Evolutionary conservation across 805 yeast species (phyloP).

Genomic region (Pichia deserticola): DNA sequence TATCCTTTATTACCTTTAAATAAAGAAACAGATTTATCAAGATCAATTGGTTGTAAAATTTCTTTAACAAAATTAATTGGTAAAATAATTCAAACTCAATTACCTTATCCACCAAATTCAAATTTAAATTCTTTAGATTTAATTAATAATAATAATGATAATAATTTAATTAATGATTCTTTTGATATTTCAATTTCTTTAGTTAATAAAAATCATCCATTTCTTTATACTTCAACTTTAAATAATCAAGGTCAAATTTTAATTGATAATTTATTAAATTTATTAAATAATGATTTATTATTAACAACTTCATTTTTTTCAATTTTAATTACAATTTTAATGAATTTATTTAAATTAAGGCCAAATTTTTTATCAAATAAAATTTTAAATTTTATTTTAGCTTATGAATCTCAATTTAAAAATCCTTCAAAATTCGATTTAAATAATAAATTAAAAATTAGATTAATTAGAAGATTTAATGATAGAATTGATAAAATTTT

Average conservation of each 20-base stretch:
- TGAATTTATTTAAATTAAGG: slow-evolving; percentile 58
- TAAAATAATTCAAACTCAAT: slow-evolving; percentile 48
- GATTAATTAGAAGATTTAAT: slow-evolving; percentile 28
- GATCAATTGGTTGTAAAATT: slow-evolving; percentile 53
- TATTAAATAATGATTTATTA: slow-evolving; percentile 48
- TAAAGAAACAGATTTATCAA: slow-evolving; percentile 41
- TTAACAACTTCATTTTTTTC: slow-evolving; percentile 53
- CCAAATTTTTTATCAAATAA: slow-evolving; percentile 48
- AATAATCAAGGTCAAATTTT: slow-evolving; percentile 67
- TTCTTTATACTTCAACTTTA: slow-evolving; percentile 42
- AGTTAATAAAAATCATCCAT: slow-evolving; percentile 55
- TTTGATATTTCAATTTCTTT: slow-evolving; percentile 38
- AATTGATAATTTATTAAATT: slow-evolving; percentile 55
- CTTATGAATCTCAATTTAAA: slow-evolving; percentile 53
- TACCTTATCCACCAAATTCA: slow-evolving; percentile 35
- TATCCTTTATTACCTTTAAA: slow-evolving; percentile 47
- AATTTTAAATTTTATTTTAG: slow-evolving; percentile 51
- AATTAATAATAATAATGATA: no score
- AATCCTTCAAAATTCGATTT: slow-evolving; percentile 42
- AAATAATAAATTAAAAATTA: slow-evolving; percentile 21
- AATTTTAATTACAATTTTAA: slow-evolving; percentile 58
- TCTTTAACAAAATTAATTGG: slow-evolving; percentile 68
- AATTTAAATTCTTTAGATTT: neutral
- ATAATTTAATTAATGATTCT: neutral
- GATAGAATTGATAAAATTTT: slow-evolving; percentile 30